These are phyloP conservation scores for Ophidiomyces ophidiicola DNA, from an alignment of 2,329 filamentous ascomycete species.

Conservation along the genomic window DNA sequence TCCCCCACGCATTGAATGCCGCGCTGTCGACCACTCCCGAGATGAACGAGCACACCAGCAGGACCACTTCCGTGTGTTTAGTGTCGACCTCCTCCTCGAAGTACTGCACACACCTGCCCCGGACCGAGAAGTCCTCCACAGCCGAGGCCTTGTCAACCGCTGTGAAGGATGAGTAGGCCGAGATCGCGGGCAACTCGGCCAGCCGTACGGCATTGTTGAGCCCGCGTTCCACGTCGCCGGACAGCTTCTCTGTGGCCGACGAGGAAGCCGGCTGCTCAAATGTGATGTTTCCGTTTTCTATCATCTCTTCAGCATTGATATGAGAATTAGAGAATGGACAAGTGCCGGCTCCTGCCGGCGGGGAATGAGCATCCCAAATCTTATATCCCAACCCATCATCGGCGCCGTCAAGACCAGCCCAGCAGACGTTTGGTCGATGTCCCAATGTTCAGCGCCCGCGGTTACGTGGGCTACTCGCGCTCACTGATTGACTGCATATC, in stretches of 20 bases:
- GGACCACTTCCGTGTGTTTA: conserved; percentile 9
- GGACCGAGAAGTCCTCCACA: neutral
- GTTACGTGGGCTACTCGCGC: no score
- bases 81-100: conserved; percentile 14
- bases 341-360: no score
- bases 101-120: conserved; percentile 7
- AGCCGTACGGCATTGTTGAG: neutral
- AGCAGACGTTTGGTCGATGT: no score
- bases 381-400: no score
- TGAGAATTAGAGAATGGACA: no score
- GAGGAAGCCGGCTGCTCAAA: conserved; percentile 7
- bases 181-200: conserved; percentile 7
- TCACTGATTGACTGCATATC: no score
- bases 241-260: neutral
- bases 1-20: conserved; percentile 17
- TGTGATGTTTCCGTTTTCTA: conserved; percentile 1
- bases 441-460: no score
- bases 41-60: conserved; percentile 15
- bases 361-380: no score
- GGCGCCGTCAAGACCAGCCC: no score
- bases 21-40: conserved; percentile 15
- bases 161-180: conserved; percentile 15
- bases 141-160: conserved; percentile 8
- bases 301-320: no score
- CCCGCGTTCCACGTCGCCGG: conserved; percentile 3